Conservation (phyloP, 805 yeast species). For the Metschnikowia dekortorum region DNA sequence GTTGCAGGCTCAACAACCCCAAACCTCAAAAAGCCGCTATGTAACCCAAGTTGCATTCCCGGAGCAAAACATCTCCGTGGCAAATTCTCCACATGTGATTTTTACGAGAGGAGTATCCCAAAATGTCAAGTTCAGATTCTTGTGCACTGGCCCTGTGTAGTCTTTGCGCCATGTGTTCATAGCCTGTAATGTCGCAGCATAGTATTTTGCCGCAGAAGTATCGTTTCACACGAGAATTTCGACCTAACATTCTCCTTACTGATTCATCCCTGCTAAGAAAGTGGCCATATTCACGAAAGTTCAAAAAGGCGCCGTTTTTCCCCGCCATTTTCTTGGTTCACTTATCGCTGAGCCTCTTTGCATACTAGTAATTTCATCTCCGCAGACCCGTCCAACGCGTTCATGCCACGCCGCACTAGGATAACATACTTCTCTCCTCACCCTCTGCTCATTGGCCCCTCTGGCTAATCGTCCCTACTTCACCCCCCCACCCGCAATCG, state of each 20-base stretch:
- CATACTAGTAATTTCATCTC: not conserved
- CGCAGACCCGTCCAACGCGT: conserved; percentile 1
- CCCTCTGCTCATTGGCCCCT: not conserved
- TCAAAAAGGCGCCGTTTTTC: not conserved
- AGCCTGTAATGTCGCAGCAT: not conserved
- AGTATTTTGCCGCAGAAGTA: not conserved
- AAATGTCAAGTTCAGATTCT: too few relatives aligned
- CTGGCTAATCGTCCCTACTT: not conserved
- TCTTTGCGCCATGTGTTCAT: not conserved
- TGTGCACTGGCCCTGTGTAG: too few relatives aligned
- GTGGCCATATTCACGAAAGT: not conserved
- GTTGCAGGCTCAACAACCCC: too few relatives aligned
- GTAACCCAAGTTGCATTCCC: too few relatives aligned
- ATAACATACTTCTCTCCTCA: not conserved
- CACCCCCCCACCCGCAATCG: not conserved
- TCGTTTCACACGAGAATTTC: not conserved
- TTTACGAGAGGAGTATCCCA: too few relatives aligned
- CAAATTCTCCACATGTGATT: too few relatives aligned
- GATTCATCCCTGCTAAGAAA: not conserved
- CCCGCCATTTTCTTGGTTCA: too few relatives aligned
- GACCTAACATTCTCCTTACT: not conserved
- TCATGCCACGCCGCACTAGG: conserved; percentile 1
- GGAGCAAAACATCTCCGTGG: too few relatives aligned
- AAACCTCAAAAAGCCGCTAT: too few relatives aligned
- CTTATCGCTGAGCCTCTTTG: not conserved